These are phyloP conservation scores for Nigrospora sphaerica DNA, from an alignment of 2,329 filamentous ascomycete species.

Conservation along the genomic window DNA sequence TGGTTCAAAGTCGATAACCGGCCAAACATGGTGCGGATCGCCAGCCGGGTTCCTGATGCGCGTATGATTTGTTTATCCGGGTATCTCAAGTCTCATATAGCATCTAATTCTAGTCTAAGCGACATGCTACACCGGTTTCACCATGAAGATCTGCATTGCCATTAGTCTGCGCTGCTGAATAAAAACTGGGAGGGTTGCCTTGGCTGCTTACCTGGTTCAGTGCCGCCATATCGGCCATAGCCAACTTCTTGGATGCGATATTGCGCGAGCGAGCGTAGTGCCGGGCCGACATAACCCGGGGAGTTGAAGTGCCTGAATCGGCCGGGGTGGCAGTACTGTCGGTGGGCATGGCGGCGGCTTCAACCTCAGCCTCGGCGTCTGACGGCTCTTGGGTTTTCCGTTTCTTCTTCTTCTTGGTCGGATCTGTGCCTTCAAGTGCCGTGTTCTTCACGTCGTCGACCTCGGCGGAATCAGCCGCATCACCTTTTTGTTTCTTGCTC, in stretches of 20 bases:
- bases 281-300: conserved; percentile 47
- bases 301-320: conserved; percentile 32
- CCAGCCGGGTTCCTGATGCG: too few relatives aligned
- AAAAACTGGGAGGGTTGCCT: background rate
- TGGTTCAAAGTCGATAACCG: too few relatives aligned
- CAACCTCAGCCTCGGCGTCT: conserved; percentile 18
- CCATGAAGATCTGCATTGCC: conserved; percentile 21
- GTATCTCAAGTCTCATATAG: conserved; percentile 1
- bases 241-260: conserved; percentile 82
- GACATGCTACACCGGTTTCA: conserved; percentile 19
- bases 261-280: conserved; percentile 73
- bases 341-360: conserved; percentile 25
- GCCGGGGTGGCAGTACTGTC: conserved; percentile 19
- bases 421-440: conserved; percentile 19
- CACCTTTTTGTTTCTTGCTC: conserved; percentile 22
- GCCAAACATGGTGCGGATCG: too few relatives aligned
- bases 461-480: conserved; percentile 24
- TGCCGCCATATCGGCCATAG: conserved; percentile 72
- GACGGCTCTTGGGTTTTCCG: conserved; percentile 29
- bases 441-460: conserved; percentile 16
- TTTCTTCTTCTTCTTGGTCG: conserved; percentile 42
- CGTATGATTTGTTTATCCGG: background rate
- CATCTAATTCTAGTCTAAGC: background rate
- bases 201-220: conserved; percentile 66
- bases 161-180: conserved; percentile 8